Evolutionary conservation across 768 basidiomycete genomes (phyloP).

Genomic region (Lyophyllum semitale): DNA sequence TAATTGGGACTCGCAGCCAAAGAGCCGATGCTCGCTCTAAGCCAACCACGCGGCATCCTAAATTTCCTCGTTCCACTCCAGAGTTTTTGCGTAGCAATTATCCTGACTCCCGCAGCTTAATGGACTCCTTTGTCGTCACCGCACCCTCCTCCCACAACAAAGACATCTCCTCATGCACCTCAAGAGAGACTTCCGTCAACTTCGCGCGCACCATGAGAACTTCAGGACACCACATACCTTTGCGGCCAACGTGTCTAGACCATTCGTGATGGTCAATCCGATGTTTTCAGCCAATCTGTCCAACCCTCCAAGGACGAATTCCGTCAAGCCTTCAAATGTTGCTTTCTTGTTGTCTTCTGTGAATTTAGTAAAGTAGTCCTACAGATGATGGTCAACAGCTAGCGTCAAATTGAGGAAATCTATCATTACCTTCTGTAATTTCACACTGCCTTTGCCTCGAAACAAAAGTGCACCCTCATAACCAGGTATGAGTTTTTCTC

Average conservation of each 20-base stretch:
- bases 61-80: background rate
- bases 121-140: background rate
- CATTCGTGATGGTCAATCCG: background rate
- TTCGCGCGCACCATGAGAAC: background rate
- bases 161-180: conserved; percentile 1
- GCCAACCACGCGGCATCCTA: too few species aligned
- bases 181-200: background rate
- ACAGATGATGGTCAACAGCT: background rate
- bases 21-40: too few species aligned
- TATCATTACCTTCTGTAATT: background rate
- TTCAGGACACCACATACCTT: background rate
- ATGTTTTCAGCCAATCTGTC: background rate
- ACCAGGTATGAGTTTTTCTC: background rate
- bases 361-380: background rate
- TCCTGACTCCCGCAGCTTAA: background rate
- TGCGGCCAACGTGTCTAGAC: background rate
- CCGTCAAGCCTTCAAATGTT: background rate
- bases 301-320: background rate
- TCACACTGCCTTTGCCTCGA: conserved; percentile 2
- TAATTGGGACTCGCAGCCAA: too few species aligned
- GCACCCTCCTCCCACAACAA: background rate
- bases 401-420: background rate
- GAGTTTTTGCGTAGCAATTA: background rate
- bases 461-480: background rate
- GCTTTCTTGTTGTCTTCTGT: background rate